A percentile compares a stretch with the other conserved stretches of the same genome.
Conservation (phyloP, 139 green algal genomes). For the Spirogloea muscicola region DNA sequence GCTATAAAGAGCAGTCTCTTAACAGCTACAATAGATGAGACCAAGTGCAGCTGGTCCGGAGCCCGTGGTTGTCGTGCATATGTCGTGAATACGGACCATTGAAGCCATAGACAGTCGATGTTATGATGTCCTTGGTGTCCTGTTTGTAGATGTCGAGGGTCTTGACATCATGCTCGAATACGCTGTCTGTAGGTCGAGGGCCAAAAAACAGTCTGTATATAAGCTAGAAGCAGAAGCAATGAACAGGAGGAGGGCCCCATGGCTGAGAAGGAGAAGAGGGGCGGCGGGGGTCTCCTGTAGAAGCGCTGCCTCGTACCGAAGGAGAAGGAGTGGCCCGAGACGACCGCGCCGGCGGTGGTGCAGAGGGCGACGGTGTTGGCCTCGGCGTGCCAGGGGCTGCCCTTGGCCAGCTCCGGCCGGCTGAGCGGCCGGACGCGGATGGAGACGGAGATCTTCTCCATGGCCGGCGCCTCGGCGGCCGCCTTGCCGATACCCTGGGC, state of each 20-base stretch:
- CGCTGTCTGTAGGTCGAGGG: constrained; percentile 16
- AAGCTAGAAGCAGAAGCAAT: background rate
- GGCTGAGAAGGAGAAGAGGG: too few relatives aligned
- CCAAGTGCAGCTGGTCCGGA: too few relatives aligned
- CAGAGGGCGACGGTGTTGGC: constrained; percentile 18
- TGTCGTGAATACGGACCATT: too few relatives aligned
- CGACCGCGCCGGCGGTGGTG: background rate
- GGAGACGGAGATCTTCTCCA: constrained; percentile 34
- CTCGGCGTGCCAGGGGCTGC: constrained; percentile 20
- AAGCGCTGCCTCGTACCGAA: constrained; percentile 5
- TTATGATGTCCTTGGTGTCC: constrained; percentile 32
- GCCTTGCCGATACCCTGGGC: too few relatives aligned
- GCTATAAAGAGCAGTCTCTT: too few relatives aligned
- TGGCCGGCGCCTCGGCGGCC: too few relatives aligned
- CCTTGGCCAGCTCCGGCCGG: background rate
- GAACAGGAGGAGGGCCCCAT: background rate
- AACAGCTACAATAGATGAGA: too few relatives aligned
- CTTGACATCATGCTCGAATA: background rate
- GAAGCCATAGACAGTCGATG: constrained; percentile 24
- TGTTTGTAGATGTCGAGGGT: constrained; percentile 28
- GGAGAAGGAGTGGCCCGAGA: constrained; percentile 19
- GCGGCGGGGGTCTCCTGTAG: too few relatives aligned
- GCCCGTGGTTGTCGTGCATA: too few relatives aligned
- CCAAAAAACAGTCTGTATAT: too few relatives aligned
- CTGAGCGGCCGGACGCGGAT: constrained; percentile 15